Evolutionary conservation across 345 rosid species (phyloP).

Genomic region (Erodium maritimum): DNA sequence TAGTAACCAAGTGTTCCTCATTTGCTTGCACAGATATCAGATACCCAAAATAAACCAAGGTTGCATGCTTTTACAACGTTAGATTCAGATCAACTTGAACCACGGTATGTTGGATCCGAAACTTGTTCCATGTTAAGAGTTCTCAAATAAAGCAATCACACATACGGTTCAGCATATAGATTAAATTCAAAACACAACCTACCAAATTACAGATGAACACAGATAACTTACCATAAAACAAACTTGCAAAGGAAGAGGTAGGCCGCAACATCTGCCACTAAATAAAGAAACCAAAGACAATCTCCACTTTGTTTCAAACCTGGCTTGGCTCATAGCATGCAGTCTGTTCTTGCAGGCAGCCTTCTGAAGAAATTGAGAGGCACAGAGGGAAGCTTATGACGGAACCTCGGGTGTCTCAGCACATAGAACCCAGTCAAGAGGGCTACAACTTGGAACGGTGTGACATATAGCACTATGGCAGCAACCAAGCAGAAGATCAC

Average conservation of each 20-base stretch:
- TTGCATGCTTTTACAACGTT: no score
- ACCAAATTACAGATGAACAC: slow-evolving; percentile 29
- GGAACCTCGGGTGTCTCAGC: slow-evolving; percentile 85
- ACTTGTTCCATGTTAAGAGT: no score
- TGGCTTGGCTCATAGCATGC: slow-evolving; percentile 46
- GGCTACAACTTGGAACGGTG: slow-evolving; percentile 84
- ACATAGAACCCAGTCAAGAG: slow-evolving; percentile 56
- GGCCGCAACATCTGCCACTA: slow-evolving; percentile 38
- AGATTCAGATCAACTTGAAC: no score
- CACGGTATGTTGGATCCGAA: no score
- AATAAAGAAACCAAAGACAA: slow-evolving; percentile 13
- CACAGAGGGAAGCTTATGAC: slow-evolving; percentile 75
- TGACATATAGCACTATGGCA: slow-evolving; percentile 65
- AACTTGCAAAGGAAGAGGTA: no score
- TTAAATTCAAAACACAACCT: slow-evolving; percentile 25
- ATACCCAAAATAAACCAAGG: no score
- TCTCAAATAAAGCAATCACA: background rate
- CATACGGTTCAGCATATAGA: slow-evolving; percentile 9
- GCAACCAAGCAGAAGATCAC: slow-evolving; percentile 75
- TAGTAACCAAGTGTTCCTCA: no score
- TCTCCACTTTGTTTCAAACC: slow-evolving; percentile 15
- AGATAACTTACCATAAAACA: slow-evolving; percentile 13
- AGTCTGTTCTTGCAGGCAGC: slow-evolving; percentile 86
- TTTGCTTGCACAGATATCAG: no score
- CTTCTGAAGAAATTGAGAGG: slow-evolving; percentile 93